phyloP scores from a whole-genome alignment of 1,284 basidiomycete species.

The Rhodofomes roseus region DNA sequence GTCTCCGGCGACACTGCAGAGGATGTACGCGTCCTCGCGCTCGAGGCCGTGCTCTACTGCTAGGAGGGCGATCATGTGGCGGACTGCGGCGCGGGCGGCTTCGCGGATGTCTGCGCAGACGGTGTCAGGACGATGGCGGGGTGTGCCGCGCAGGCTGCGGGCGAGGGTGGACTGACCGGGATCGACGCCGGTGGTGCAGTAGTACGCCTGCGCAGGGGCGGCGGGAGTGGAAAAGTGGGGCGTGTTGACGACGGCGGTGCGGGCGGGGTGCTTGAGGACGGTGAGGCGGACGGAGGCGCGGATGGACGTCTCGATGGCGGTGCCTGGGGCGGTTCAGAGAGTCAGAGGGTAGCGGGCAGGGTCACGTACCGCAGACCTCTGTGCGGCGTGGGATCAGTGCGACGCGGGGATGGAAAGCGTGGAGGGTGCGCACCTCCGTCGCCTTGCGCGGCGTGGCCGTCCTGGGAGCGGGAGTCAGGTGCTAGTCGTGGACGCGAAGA shows the following conservation, averaged over 20 bases:
- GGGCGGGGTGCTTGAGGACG: constrained; percentile 50
- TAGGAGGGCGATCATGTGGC: constrained; percentile 44
- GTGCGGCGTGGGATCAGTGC: neutral
- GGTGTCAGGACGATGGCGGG: neutral
- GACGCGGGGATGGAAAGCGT: neutral
- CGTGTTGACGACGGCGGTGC: constrained; percentile 51
- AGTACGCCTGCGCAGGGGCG: constrained; percentile 37
- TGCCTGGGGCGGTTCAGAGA: constrained; percentile 34
- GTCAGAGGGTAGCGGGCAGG: neutral
- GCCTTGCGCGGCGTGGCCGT: constrained; percentile 63
- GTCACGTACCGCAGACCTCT: constrained; percentile 52
- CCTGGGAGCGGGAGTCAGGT: constrained; percentile 32
- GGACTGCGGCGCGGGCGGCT: constrained; percentile 54
- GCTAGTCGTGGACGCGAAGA: too few relatives aligned
- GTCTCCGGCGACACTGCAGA: constrained; percentile 59
- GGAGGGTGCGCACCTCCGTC: constrained; percentile 46
- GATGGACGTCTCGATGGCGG: constrained; percentile 62
- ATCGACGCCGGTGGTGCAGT: constrained; percentile 56
- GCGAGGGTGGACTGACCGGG: constrained; percentile 25
- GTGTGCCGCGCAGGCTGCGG: neutral
- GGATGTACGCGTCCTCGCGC: too few relatives aligned
- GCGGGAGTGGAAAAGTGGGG: constrained; percentile 49
- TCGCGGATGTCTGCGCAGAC: too few relatives aligned
- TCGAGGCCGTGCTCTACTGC: constrained; percentile 59
- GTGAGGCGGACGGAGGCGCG: constrained; percentile 52